phyloP scores from a whole-genome alignment of 2,329 filamentous ascomycete genomes.

The Bertia moriformis region DNA sequence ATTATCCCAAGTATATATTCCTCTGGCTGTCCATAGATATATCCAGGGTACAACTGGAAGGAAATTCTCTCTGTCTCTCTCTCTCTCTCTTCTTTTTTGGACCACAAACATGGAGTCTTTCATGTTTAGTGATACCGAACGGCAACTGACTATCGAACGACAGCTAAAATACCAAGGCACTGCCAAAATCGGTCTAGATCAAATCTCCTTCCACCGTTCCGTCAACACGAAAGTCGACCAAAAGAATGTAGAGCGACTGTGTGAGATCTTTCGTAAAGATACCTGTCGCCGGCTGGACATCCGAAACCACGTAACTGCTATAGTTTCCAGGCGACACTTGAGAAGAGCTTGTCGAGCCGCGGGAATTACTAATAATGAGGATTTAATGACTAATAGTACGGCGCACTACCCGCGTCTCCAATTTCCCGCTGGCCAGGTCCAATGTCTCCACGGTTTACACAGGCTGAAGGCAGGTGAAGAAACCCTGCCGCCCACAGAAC shows the following conservation, averaged over 20 bases:
- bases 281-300: conserved; percentile 6
- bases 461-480: conserved; percentile 2
- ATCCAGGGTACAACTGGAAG: too few relatives aligned
- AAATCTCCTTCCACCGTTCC: not conserved
- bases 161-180: not conserved
- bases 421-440: conserved; percentile 4
- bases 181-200: not conserved
- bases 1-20: too few relatives aligned
- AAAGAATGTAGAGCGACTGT: not conserved
- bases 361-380: conserved; percentile 6
- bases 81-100: too few relatives aligned
- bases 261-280: not conserved
- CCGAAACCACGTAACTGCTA: conserved; percentile 12
- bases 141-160: not conserved
- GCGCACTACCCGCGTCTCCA: not conserved
- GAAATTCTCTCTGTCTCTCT: too few relatives aligned
- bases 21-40: too few relatives aligned
- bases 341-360: conserved; percentile 6
- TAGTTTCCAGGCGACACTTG: conserved; percentile 11
- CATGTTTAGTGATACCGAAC: not conserved
- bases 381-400: not conserved
- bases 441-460: conserved; percentile 10
- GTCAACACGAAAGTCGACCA: not conserved
- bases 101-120: too few relatives aligned
- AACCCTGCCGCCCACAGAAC: not conserved